Evolutionary conservation across 768 basidiomycete species (phyloP).

Genomic region (Boletus sp.): DNA sequence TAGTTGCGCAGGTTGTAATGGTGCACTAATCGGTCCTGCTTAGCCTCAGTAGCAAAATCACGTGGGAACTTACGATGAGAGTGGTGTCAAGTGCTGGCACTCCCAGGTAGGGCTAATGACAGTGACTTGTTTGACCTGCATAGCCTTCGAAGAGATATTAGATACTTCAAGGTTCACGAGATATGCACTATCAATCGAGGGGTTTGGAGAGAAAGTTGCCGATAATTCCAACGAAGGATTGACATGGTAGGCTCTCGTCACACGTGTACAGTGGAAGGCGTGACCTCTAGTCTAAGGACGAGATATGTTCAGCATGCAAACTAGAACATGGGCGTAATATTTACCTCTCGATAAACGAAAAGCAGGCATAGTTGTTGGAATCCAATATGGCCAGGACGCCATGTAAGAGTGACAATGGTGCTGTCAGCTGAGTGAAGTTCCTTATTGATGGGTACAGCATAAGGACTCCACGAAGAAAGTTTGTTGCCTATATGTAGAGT

Average conservation of each 20-base stretch:
- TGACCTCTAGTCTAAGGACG: constrained; percentile 41
- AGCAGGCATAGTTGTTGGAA: constrained; percentile 56
- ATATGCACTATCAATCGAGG: constrained; percentile 48
- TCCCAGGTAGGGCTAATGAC: constrained; percentile 71
- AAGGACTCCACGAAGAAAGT: constrained; percentile 46
- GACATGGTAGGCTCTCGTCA: constrained; percentile 58
- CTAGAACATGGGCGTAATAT: not conserved
- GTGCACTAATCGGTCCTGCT: constrained; percentile 34
- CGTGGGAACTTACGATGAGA: constrained; percentile 41
- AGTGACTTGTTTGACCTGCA: constrained; percentile 57
- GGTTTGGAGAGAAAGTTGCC: constrained; percentile 50
- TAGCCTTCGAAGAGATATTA: constrained; percentile 43
- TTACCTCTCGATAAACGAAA: constrained; percentile 66
- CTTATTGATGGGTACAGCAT: constrained; percentile 40
- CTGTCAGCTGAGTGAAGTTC: constrained; percentile 48
- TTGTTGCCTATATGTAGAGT: constrained; percentile 51
- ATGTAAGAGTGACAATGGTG: constrained; percentile 48
- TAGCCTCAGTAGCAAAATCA: constrained; percentile 1
- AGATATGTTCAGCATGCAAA: constrained; percentile 4
- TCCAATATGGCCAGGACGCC: constrained; percentile 51
- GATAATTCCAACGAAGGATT: constrained; percentile 55
- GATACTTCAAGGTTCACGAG: constrained; percentile 54
- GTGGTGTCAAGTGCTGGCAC: constrained; percentile 40
- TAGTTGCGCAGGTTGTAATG: constrained; percentile 48
- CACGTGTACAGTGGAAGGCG: constrained; percentile 57